Evolutionary conservation across 371 early-diverging fungal species (phyloP).

Genomic region (Batrachochytrium dendrobatidis): DNA sequence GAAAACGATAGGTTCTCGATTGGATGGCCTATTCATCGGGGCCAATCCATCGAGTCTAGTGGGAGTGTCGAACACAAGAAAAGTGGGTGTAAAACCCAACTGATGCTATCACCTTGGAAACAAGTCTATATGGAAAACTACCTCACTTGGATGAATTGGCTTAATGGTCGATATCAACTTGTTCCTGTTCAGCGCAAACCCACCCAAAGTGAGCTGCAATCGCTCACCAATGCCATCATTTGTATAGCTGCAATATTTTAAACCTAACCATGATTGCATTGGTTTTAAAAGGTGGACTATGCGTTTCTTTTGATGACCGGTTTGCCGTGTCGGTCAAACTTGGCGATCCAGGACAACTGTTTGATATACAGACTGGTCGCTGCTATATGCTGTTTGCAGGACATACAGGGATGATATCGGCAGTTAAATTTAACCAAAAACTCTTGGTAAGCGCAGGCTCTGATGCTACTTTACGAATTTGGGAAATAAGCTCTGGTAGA

Average conservation of each 20-base stretch:
- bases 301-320: not conserved
- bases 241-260: conserved; percentile 10
- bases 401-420: not conserved
- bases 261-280: conserved; percentile 14
- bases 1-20: not conserved
- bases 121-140: conserved; percentile 31
- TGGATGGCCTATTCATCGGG: too few species aligned
- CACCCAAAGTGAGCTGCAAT: not conserved
- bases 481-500: conserved; percentile 16
- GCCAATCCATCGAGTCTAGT: not conserved
- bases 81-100: not conserved
- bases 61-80: not conserved
- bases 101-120: conserved; percentile 34
- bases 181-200: too few species aligned
- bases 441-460: conserved; percentile 28
- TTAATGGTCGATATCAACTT: conserved; percentile 19
- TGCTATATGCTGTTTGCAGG: not conserved
- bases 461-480: conserved; percentile 27
- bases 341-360: conserved; percentile 26
- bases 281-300: conserved; percentile 3
- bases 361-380: not conserved
- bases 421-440: conserved; percentile 14
- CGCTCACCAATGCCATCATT: not conserved
- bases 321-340: conserved; percentile 11
- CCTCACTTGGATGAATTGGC: conserved; percentile 32